phyloP scores from a whole-genome alignment of 805 yeast species.

The Wickerhamiella domercqiae region DNA sequence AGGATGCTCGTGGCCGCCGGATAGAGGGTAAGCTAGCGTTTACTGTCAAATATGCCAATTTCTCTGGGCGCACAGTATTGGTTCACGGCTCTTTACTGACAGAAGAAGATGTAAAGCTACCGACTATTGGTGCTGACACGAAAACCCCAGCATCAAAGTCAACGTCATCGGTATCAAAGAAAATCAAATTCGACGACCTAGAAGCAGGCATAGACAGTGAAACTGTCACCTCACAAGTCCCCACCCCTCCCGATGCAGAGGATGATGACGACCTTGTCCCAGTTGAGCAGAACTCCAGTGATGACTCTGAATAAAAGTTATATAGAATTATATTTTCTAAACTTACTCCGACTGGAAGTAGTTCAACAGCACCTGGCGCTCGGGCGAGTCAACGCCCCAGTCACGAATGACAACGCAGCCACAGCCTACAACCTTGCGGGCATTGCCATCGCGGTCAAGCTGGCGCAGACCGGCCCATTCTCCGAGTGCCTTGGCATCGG shows the following conservation, averaged over 20 bases:
- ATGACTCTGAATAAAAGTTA: slow-evolving; percentile 1
- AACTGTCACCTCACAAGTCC: background rate
- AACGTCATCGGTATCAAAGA: background rate
- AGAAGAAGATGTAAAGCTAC: slow-evolving; percentile 12
- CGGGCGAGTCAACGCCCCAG: slow-evolving; percentile 99
- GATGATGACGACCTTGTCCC: slow-evolving; percentile 4
- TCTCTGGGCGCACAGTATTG: slow-evolving; percentile 65
- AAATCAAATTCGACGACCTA: slow-evolving; percentile 6
- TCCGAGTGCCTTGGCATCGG: slow-evolving; percentile 99
- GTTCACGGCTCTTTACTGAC: slow-evolving; percentile 57
- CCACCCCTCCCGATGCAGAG: slow-evolving; percentile 1
- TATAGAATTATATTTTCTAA: background rate
- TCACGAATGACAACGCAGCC: slow-evolving; percentile 98
- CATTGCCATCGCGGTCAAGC: slow-evolving; percentile 99
- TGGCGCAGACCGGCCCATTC: slow-evolving; percentile 99
- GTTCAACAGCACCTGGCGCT: slow-evolving; percentile 89
- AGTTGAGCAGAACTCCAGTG: slow-evolving; percentile 2
- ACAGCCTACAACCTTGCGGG: slow-evolving; percentile 99
- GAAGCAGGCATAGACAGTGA: background rate
- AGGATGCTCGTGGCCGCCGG: slow-evolving; percentile 53
- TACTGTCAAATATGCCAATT: slow-evolving; percentile 44
- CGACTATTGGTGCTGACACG: slow-evolving; percentile 4
- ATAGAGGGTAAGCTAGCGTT: slow-evolving; percentile 75
- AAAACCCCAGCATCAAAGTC: background rate
- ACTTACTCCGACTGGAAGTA: slow-evolving; percentile 79